Base-by-base conservation (phyloP, 352 stramenopile genomes). In the Globisporangium spiculum region DNA sequence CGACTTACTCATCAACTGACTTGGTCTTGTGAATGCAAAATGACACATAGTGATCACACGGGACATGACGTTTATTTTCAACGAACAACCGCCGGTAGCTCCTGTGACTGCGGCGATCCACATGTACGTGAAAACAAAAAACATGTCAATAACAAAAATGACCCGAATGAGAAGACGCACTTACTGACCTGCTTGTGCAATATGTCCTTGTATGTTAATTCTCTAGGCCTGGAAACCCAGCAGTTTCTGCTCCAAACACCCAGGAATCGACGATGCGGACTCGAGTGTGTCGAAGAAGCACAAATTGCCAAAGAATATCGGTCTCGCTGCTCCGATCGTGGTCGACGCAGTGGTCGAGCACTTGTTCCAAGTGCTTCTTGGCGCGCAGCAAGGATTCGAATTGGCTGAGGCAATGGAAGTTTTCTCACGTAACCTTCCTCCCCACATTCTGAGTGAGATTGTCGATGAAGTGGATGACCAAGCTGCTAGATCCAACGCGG, bases 61-160 rank as follows among this genome's bases (percentile, higher is more conserved):
- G 89, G 87, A 20, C 89, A 96, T 46, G 87, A 94, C 53, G 89
- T 96, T 20, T 95, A 94, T 46, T 96, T 96, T 63, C 89, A 96
- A 68, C 75, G 89, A 34, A 96, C 89, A 0, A 93, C 89, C 7
- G 89, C 89, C 5, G 89, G 89, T 14, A 94, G 89, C 34, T 96
- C 87, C 0, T 96, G 89, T 69, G 89, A 96, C 54, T 96, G 89
- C 60, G 89, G 89, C 44, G 87, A 96, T 63, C 54, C 84, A 18
- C 86, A 96, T 70, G 89, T 94, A 73, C 46, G 81, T 70, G 16
- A 18, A 46, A 10, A 26, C 14, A 10, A 52, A 26, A 24, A 7
- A 30, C 26, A 44, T 6, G 1, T 50, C 44, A 20, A 50, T 7
- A 32, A 20, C 44, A 61, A 2, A 24, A 41, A 20, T 18, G 26